Evolutionary conservation across 345 rosid species (phyloP).

Genomic region (Rhodomyrtus tomentosa): DNA sequence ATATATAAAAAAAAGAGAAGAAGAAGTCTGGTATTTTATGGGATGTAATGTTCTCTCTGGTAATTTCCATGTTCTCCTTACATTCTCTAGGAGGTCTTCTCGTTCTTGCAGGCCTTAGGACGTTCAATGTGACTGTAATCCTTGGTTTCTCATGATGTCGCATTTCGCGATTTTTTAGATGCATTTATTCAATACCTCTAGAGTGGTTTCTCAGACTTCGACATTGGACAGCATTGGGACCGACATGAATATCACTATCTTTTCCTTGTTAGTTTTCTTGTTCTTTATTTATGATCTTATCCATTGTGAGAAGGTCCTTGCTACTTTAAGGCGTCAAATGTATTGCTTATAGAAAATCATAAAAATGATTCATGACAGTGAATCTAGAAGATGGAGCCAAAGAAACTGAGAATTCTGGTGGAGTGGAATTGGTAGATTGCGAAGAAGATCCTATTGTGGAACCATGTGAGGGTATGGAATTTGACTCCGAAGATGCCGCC

Average conservation of each 20-base stretch:
- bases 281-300: not conserved
- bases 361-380: not conserved
- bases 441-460: constrained; percentile 30
- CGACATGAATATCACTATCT: not conserved
- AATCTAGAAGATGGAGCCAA: constrained; percentile 26
- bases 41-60: not conserved
- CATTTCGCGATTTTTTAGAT: not conserved
- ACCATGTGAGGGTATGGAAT: constrained; percentile 76
- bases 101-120: not conserved
- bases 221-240: not conserved
- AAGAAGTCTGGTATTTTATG: not conserved
- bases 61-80: not conserved
- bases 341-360: not conserved
- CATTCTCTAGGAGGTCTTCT: not conserved
- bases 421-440: constrained; percentile 10
- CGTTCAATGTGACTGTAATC: not conserved
- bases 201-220: not conserved
- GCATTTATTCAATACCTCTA: not conserved
- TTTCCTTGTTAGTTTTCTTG: not conserved
- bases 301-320: not conserved
- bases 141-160: not conserved
- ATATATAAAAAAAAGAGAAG: not conserved
- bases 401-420: constrained; percentile 25
- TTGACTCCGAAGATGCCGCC: constrained; percentile 83
- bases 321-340: not conserved